Base-by-base conservation (phyloP, 1,139 yeast genomes). In the Nakaseomyces bracarensis region DNA sequence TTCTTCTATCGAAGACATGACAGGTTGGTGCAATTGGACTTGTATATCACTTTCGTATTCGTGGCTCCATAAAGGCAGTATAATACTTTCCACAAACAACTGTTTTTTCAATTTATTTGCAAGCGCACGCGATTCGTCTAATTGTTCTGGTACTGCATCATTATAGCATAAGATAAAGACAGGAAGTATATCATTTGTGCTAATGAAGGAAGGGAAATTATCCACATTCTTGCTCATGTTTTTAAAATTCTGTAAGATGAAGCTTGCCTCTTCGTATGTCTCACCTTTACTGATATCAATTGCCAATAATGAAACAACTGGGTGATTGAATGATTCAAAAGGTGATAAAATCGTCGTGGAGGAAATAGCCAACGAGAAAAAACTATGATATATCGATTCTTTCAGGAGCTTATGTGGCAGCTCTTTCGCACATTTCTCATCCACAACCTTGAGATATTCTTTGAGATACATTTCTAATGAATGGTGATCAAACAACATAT, bases 281-380 rank as follows among this genome's bases (percentile, higher is more conserved):
- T 59, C 56, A 2, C 53, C 56, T 31, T 42, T 44, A 10, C 54
- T 44, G 16, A 58, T 45, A 43, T 60, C 65, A 11, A 89, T 69
- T 4, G 82, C 81, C 42, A 87, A 71, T 14, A 89, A 63, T 41
- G 89, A 85, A 1, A 87, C 74, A 1, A 87, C 75, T 0, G 98
- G 97, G 58, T 91, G 97, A 52, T 85, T 82, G 58, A 89, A 82
- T 2, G 91, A 80, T 59, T 91, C 97, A 59, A 85, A 87, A 1
- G 95, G 82, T 2, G 86, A 78, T 4, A 84, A 67, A 19, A 72
- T 72, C 28, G 76, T 72, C 11, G 61, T 58, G 6, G 82, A 71
- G 0, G 89, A 71, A 19, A 83, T 68, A 21, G 84, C 60, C 48
- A 78, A 73, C 37, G 80, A 71, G 49, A 83, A 71, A 50, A 79